Base-by-base conservation (phyloP, 1,139 yeast genomes). In the Kodamaea plutei region DNA sequence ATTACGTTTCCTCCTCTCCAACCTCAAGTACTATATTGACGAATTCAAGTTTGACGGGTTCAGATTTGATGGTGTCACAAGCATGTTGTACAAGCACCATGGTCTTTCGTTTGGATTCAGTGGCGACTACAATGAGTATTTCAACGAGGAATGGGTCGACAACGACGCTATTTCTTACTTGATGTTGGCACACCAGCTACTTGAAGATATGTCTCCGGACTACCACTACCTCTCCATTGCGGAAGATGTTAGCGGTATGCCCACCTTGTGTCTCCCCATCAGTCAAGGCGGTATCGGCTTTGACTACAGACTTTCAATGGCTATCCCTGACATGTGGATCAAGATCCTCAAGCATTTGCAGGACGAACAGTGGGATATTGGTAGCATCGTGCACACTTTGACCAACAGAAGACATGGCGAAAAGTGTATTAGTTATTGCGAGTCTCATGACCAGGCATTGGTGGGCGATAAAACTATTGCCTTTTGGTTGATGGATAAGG, bases 241-340 rank as follows among this genome's bases (percentile, higher is more conserved):
- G 2, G 98, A 91, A 57, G 98, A 91, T 56, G 98, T 91, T 29
- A 81, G 93, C 31, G 98, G 98, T 10, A 91, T 91, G 84, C 98
- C 98, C 20, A 87, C 96, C 1, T 64, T 91, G 32, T 89, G 97
- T 58, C 59, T 85, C 29, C 80, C 93, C 6, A 69, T 85, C 27
- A 37, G 48, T 0, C 55, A 64, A 20, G 97, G 97, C 31, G 98
- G 98, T 32, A 79, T 84, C 43, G 98, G 96, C 0, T 91, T 89
- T 50, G 93, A 89, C 53, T 91, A 89, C 56, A 70, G 97, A 43
- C 67, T 91, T 36, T 93, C 95, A 3, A 91, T 91, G 98, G 97
- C 97, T 1, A 71, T 91, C 38, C 98, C 98, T 5, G 98, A 91
- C 57, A 89, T 89, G 97, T 91, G 98, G 97, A 91, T 91, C 61